phyloP scores from a whole-genome alignment of 805 yeast species.

The Tetrapisispora iriomotensis region DNA sequence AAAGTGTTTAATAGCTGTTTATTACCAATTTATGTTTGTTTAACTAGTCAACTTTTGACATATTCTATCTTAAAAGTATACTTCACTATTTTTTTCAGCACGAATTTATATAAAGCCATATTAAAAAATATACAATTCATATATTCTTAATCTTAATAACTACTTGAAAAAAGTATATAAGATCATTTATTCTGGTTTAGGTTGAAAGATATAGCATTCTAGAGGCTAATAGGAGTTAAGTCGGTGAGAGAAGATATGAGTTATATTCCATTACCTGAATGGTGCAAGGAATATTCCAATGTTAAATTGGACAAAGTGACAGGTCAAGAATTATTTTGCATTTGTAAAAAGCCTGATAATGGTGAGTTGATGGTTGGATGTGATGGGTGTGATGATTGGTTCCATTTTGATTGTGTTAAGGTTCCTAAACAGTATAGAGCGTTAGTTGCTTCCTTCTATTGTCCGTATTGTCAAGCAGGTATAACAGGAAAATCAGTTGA shows the following conservation, averaged over 20 bases:
- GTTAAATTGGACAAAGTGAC: slow-evolving; percentile 16
- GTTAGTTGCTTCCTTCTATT: slow-evolving; percentile 55
- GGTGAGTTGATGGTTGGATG: slow-evolving; percentile 89
- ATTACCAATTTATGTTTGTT: no score
- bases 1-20: no score
- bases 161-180: no score
- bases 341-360: slow-evolving; percentile 68
- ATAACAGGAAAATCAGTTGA: slow-evolving; percentile 27
- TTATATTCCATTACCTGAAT: slow-evolving; percentile 16
- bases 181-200: background rate
- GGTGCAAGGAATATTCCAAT: slow-evolving; percentile 26
- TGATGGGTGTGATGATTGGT: slow-evolving; percentile 95
- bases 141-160: no score
- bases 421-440: slow-evolving; percentile 41
- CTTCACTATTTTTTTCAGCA: no score
- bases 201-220: no score
- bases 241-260: no score
- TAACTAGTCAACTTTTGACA: no score
- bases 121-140: no score
- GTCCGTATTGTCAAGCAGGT: slow-evolving; percentile 57
- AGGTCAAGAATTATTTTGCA: slow-evolving; percentile 60
- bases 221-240: no score
- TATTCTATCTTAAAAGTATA: no score
- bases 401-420: slow-evolving; percentile 70
- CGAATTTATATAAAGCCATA: no score